Percentiles rank a stretch among this genome's conserved stretches.
Conservation (phyloP, 306 rosid species). For the Ammopiptanthus mongolicus region DNA sequence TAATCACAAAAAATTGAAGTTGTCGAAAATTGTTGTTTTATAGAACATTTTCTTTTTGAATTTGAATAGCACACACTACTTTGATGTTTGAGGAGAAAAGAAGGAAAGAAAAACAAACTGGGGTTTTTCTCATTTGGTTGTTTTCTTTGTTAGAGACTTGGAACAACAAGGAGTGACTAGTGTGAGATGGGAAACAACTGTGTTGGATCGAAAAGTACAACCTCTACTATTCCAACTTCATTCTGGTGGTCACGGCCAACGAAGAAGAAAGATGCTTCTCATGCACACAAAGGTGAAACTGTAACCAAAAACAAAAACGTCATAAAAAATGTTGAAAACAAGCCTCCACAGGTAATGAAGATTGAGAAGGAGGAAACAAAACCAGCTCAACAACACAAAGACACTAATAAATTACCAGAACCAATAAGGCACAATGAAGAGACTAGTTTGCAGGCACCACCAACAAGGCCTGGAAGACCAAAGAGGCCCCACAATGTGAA, state of each 20-base stretch:
- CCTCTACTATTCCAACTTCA: constrained; percentile 22
- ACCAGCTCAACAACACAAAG: constrained; percentile 3
- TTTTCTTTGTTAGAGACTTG: constrained; percentile 13
- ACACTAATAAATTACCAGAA: not conserved
- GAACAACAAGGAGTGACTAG: constrained; percentile 8
- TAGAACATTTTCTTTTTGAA: not conserved
- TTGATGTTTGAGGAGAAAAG: not conserved
- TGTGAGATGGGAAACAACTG: constrained; percentile 84
- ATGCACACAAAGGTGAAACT: not conserved
- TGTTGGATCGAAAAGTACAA: constrained; percentile 40
- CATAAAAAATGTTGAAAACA: constrained; percentile 18
- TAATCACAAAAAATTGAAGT: too few species aligned
- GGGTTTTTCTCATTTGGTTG: not conserved
- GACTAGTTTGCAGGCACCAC: not conserved
- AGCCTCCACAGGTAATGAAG: constrained; percentile 51
- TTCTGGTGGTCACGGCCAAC: constrained; percentile 42
- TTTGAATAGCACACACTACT: not conserved
- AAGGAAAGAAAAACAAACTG: not conserved
- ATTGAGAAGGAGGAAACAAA: constrained; percentile 35
- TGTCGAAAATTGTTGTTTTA: too few species aligned
- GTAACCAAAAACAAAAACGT: not conserved
- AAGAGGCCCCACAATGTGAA: constrained; percentile 42
- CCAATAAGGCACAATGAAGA: not conserved
- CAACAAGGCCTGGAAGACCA: not conserved
- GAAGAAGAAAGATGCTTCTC: constrained; percentile 15